Conservation (phyloP, 2,329 filamentous ascomycete species). For the Neophaeococcomyces aloes region DNA sequence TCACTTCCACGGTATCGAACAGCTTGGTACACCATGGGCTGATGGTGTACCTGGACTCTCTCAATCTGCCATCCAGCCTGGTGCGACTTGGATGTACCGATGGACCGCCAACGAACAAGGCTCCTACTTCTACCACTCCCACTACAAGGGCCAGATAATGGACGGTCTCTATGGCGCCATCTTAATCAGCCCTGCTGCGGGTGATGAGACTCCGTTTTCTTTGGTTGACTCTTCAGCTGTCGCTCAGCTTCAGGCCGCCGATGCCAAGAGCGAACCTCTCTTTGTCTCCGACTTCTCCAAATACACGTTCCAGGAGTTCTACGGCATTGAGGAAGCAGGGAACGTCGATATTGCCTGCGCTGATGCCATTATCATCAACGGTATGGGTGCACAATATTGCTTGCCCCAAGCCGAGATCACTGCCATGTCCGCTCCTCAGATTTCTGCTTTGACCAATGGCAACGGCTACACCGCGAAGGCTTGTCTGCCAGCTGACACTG, state of each 20-base stretch:
- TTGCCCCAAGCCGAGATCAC: slow-evolving; percentile 36
- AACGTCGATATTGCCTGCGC: slow-evolving; percentile 42
- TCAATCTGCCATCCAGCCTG: slow-evolving; percentile 57
- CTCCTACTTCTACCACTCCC: slow-evolving; percentile 59
- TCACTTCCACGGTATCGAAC: slow-evolving; percentile 70
- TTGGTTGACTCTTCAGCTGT: slow-evolving; percentile 37
- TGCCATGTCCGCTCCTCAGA: slow-evolving; percentile 27
- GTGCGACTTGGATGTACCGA: slow-evolving; percentile 53
- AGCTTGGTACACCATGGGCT: slow-evolving; percentile 65
- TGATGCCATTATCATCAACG: slow-evolving; percentile 53
- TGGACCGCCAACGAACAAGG: slow-evolving; percentile 39
- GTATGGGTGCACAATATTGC: slow-evolving; percentile 48
- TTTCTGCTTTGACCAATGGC: slow-evolving; percentile 21
- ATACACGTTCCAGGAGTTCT: slow-evolving; percentile 40
- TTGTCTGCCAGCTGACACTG: slow-evolving; percentile 26
- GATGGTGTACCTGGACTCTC: slow-evolving; percentile 60
- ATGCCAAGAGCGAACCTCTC: slow-evolving; percentile 37
- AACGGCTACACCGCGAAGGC: slow-evolving; percentile 25
- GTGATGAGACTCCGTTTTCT: slow-evolving; percentile 38
- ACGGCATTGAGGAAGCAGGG: slow-evolving; percentile 24
- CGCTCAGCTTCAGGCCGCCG: slow-evolving; percentile 40
- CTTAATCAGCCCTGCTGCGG: slow-evolving; percentile 40
- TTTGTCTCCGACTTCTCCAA: slow-evolving; percentile 49
- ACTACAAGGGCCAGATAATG: slow-evolving; percentile 53
- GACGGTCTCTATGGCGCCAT: slow-evolving; percentile 60